Evolutionary conservation across 129 eudicot species (phyloP), one percentile per base, ranked within the genome.

Genomic region (Solidago caesia): DNA sequence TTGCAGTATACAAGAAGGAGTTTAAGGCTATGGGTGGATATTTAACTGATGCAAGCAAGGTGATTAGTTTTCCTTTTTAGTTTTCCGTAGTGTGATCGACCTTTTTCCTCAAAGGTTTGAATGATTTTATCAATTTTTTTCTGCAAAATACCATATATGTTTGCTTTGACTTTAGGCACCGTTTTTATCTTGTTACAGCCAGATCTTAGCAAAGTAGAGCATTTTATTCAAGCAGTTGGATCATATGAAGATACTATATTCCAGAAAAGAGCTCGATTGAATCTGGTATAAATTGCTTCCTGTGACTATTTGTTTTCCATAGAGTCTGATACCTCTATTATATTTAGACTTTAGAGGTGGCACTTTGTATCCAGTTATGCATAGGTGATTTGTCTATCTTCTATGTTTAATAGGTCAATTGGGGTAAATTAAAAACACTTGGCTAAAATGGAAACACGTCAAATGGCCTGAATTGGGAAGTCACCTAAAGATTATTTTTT

Each of bases 201-300:
- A 68, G 82, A 90, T 71, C 79, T 94, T 71, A 64, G 79, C 77
- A 88, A 84, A 77, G 97, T 94, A 77, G 98, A 94, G 70, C 91
- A 81, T 49, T 94, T 90, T 70, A 94, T 94, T 70, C 98, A 94
- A 84, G 98, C 97, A 75, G 93, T 90, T 57, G 98, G 98, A 71
- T 77, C 91, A 44, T 88, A 85, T 65, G 98, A 94, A 77, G 93
- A 94, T 46, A 75, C 81, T 41, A 94, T 90, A 64, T 94, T 94
- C 53, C 92, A 87, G 81, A 94, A 94, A 80, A 90, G 98, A 76
- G 91, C 89, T 74, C 85, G 83, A 42, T 43, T 91, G 74, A 85
- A 85, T 81, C 87, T 81, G 93, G 98, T 90, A 72, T 72, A 63
- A 43, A 10, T 44, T 78, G 16, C 72, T 4, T 12, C 48, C 49